These are phyloP conservation scores for Aspergillus chevalieri DNA, from an alignment of 2,329 filamentous ascomycete species.

Conservation along the genomic window DNA sequence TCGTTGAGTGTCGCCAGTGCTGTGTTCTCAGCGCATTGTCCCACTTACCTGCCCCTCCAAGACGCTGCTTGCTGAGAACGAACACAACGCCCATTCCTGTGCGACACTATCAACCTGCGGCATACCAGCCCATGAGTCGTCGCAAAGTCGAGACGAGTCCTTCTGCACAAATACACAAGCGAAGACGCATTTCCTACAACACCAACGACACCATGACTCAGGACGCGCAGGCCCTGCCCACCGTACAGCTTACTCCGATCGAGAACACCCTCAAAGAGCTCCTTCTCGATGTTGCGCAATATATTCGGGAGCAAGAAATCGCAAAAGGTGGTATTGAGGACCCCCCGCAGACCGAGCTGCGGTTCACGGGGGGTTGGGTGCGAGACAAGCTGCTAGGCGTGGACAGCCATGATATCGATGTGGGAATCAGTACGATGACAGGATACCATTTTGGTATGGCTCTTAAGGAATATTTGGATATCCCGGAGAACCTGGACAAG, in stretches of 20 bases:
- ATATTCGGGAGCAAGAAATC: constrained; percentile 42
- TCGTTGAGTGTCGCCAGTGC: constrained; percentile 12
- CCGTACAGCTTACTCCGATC: constrained; percentile 58
- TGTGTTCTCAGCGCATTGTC: constrained; percentile 9
- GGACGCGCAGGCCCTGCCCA: constrained; percentile 14
- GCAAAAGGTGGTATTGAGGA: constrained; percentile 33
- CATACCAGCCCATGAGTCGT: constrained; percentile 19
- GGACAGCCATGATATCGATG: constrained; percentile 44
- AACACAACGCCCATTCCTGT: constrained; percentile 4
- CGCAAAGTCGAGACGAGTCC: constrained; percentile 12
- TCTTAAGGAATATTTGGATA: constrained; percentile 39
- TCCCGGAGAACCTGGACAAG: constrained; percentile 33
- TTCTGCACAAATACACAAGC: constrained; percentile 24
- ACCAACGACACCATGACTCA: constrained; percentile 18
- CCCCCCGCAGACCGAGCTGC: constrained; percentile 31
- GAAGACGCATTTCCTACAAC: constrained; percentile 24
- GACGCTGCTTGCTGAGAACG: constrained; percentile 6
- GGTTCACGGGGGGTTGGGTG: constrained; percentile 48
- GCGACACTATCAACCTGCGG: neutral
- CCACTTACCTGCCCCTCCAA: constrained; percentile 6
- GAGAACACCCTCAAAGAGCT: constrained; percentile 70
- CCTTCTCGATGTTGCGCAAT: constrained; percentile 72
- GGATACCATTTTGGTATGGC: constrained; percentile 42
- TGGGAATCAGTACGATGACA: constrained; percentile 46
- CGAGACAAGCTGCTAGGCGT: constrained; percentile 45